phyloP scores from a whole-genome alignment of 805 yeast species.

The Zygoascus bituminiphila region DNA sequence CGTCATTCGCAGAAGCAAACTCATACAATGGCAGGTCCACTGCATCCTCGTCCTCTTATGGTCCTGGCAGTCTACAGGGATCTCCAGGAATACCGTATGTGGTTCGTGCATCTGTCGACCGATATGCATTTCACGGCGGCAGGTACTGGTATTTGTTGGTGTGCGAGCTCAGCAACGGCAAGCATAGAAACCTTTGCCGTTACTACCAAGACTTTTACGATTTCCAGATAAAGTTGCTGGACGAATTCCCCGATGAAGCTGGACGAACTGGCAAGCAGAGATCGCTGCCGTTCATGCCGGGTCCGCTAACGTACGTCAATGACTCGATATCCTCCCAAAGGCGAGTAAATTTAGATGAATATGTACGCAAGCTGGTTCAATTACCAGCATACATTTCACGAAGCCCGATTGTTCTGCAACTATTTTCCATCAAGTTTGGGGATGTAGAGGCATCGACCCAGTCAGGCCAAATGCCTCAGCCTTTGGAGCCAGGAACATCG shows the following conservation, averaged over 20 bases:
- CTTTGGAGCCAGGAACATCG: slow-evolving; percentile 17
- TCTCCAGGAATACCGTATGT: slow-evolving; percentile 28
- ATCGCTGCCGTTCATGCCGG: slow-evolving; percentile 89
- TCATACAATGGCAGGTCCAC: slow-evolving; percentile 6
- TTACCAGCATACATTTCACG: slow-evolving; percentile 73
- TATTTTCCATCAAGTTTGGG: slow-evolving; percentile 61
- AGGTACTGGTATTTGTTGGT: slow-evolving; percentile 80
- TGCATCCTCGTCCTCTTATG: slow-evolving; percentile 5
- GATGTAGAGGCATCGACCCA: slow-evolving; percentile 43
- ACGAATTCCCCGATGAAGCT: slow-evolving; percentile 84
- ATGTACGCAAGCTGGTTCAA: slow-evolving; percentile 50
- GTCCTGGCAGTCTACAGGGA: not conserved
- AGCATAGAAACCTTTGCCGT: slow-evolving; percentile 63
- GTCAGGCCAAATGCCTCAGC: slow-evolving; percentile 28
- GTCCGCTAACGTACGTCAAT: slow-evolving; percentile 86
- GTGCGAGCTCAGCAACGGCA: slow-evolving; percentile 62
- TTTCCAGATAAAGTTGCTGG: slow-evolving; percentile 74
- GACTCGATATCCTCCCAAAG: slow-evolving; percentile 58
- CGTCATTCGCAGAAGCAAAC: slow-evolving; percentile 11
- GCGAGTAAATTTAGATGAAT: slow-evolving; percentile 46
- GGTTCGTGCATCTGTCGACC: slow-evolving; percentile 65
- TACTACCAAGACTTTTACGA: slow-evolving; percentile 95
- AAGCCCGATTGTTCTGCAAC: slow-evolving; percentile 54
- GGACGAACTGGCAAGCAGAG: slow-evolving; percentile 76
- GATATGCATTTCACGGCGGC: slow-evolving; percentile 73